A percentile compares a stretch with the other conserved stretches of the same genome.
Evolutionary conservation across 176 grass and related monocot species (phyloP).

Genomic region (Otatea glauca): DNA sequence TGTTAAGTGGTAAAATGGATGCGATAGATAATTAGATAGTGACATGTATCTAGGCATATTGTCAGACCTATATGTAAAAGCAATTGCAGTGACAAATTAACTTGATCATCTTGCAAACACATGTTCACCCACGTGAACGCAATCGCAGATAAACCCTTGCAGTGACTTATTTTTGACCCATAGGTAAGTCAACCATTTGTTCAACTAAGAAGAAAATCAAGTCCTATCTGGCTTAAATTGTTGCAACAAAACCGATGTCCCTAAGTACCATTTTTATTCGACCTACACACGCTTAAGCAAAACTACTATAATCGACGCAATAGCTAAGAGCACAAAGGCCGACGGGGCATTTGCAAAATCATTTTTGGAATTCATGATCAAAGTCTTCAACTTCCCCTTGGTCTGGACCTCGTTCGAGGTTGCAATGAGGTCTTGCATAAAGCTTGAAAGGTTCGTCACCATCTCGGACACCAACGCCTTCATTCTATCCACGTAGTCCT

Average conservation of each 20-base stretch:
- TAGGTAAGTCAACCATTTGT: conserved; percentile 1
- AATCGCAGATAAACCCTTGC: background rate
- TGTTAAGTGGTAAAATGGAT: background rate
- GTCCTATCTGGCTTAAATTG: background rate
- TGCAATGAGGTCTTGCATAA: conserved; percentile 59
- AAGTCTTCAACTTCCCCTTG: conserved; percentile 51
- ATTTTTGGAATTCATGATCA: conserved; percentile 39
- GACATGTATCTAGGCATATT: background rate
- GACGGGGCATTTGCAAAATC: conserved; percentile 42
- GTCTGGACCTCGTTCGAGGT: conserved; percentile 38
- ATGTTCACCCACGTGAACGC: conserved; percentile 3
- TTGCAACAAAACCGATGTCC: background rate
- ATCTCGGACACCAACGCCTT: conserved; percentile 58
- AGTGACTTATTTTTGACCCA: background rate
- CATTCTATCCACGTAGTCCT: conserved; percentile 48
- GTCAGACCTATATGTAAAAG: background rate
- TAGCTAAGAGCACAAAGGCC: conserved; percentile 54
- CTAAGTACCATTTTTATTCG: background rate
- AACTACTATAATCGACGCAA: conserved; percentile 63
- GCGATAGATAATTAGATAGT: background rate
- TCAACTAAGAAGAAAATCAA: conserved; percentile 7
- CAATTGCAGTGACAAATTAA: background rate
- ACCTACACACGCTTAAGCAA: conserved; percentile 57
- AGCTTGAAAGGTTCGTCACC: conserved; percentile 59
- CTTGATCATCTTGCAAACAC: background rate